Percentiles rank a stretch among this genome's conserved stretches.
These are phyloP conservation scores for Mucor plumbeus DNA, from an alignment of 371 early-diverging fungal species.

Conservation along the genomic window DNA sequence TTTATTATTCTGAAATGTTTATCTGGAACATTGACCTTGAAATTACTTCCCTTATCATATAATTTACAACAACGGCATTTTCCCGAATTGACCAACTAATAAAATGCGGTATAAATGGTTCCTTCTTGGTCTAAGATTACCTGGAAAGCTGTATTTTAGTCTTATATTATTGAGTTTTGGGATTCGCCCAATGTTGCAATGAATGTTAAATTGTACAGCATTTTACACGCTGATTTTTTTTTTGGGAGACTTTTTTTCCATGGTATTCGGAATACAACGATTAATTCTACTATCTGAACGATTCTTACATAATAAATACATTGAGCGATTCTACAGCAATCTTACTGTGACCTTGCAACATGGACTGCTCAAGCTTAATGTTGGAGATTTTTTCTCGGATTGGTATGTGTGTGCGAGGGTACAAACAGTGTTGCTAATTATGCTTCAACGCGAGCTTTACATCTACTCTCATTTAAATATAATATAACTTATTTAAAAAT, in stretches of 20 bases:
- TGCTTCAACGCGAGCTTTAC: slow-evolving; percentile 6
- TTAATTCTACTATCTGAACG: too few relatives aligned
- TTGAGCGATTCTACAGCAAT: background rate
- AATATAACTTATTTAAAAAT: background rate
- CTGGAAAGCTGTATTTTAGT: slow-evolving; percentile 7
- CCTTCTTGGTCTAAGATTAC: background rate
- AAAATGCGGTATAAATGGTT: background rate
- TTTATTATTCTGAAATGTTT: slow-evolving; percentile 9
- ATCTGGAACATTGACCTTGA: slow-evolving; percentile 11
- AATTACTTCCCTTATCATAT: background rate
- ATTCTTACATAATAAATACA: too few relatives aligned
- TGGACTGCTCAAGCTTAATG: background rate
- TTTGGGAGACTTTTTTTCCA: too few relatives aligned
- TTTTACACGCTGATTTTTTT: too few relatives aligned
- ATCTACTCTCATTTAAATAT: background rate
- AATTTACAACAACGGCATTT: slow-evolving; percentile 7
- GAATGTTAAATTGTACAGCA: too few relatives aligned
- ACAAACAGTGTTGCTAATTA: background rate
- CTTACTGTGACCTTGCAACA: background rate
- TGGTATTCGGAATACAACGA: too few relatives aligned
- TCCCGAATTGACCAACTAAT: slow-evolving; percentile 1
- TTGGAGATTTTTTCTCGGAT: background rate
- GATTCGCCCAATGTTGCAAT: background rate
- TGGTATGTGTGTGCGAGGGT: background rate
- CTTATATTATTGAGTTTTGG: background rate